Evolutionary conservation across 257 asterid species (phyloP), one percentile per base, ranked within the genome.

Genomic region (Coffea eugenioides): DNA sequence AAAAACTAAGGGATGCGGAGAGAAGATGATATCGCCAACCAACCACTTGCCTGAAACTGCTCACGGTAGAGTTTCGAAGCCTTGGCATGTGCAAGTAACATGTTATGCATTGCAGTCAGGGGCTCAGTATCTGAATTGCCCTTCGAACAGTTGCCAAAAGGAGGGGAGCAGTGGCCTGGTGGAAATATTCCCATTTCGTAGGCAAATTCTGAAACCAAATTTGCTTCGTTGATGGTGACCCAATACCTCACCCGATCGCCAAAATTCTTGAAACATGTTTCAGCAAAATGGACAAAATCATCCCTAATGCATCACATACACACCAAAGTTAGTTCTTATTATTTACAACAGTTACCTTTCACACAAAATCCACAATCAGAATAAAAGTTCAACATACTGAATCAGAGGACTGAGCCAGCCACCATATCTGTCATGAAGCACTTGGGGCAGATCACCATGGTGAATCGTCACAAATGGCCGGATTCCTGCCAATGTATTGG

Each of bases 71-170:
- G 45, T 65, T 90, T 88, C 36, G 88, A 87, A n/a, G 95, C 91
- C 75, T 80, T 91, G 74, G 93, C 95, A 84, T 93, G 97, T 18
- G 87, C 93, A 74, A 91, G 61, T 78, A 93, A 62, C 92, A 87
- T 86, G 77, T 93, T 88, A 82, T 91, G 97, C 74, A 59, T 82
- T 3, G 77, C 88, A 61, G 82, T 74, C 77, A 91, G 85, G 39
- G 97, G 97, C 86, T 91, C 97, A 36, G 87, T 78, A 69, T 92
- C 96, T 18, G 99, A 95, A 83, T 95, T 90, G 31, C 99, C 99
- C 57, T 54, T 21, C 2, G 82, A 79, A 59, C 99, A 93, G 61
- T 88, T 69, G n/a, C 98, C 97, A 69, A 92, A 93, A 64, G 95
- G 95, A 41, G 88, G 87, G 0, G 98, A 90, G 74, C 98, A 92